Base-by-base conservation (phyloP, 1,139 yeast species). In the Starmera stellimalicola region DNA sequence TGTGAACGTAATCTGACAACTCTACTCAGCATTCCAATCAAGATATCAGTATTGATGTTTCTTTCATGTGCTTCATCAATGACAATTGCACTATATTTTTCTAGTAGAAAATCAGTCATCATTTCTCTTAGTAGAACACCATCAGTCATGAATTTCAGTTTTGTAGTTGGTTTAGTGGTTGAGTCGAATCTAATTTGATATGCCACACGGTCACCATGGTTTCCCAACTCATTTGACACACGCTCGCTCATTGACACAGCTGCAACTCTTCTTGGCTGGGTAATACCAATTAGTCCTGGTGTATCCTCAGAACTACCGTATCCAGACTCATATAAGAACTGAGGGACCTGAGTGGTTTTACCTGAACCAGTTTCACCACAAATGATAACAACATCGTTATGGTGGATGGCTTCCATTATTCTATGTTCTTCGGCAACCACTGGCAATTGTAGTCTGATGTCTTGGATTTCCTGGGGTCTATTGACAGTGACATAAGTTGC, bases 51-150 rank as follows among this genome's bases (percentile, higher is more conserved):
- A 50, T 91, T 93, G 41, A 88, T 77, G 51, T 87, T 88, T 52
- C 99, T 73, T 55, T 93, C 98, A 55, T 93, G 99, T 0, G 99
- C 99, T 58, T 91, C 99, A 62, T 93, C 99, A 40, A 93, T 84
- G 23, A 93, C 71, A 29, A 93, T 68, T 1, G 82, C 78, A 1
- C 96, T 85, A 54, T 93, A 93, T 51, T 83, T 84, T 25, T 72
- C 68, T 32, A 93, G 63, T 43, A 79, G 60, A 44, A 91, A 80
- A 50, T 93, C 98, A 1, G 74, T 63, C 78, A 91, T 80, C 80
- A 93, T 77, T 57, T 93, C 99, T 47, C 97, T 68, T 24, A 93
- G 61, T 34, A 93, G 61, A 28, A 93, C 95, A 74, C 99, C 99
- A 65, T 93, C 99, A 2, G 99, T 93, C 98, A 93, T 91, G 51